These are phyloP conservation scores for Pichia sp. DNA, from an alignment of 1,139 yeast species.

Conservation along the genomic window DNA sequence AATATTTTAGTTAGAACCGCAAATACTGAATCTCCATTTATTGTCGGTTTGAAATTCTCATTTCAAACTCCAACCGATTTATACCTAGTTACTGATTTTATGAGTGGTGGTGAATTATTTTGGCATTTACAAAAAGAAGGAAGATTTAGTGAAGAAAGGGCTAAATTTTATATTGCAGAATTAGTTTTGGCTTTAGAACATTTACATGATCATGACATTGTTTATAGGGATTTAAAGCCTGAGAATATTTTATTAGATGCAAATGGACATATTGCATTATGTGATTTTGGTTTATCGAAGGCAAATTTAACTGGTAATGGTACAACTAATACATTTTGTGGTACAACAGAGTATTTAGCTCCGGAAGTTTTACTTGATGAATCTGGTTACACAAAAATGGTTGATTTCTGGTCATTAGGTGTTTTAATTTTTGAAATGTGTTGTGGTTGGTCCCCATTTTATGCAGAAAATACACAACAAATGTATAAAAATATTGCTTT, in stretches of 20 bases:
- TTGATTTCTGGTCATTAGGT: conserved; percentile 81
- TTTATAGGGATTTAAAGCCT: conserved; percentile 91
- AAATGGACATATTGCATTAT: conserved; percentile 91
- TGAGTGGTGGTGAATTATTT: conserved; percentile 97
- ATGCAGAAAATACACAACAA: conserved; percentile 94
- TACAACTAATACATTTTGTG: conserved; percentile 95
- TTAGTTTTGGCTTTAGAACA: conserved; percentile 86
- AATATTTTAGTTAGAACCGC: conserved; percentile 88
- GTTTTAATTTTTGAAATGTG: conserved; percentile 83
- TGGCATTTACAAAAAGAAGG: conserved; percentile 98
- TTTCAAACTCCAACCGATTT: conserved; percentile 92
- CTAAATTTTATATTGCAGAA: conserved; percentile 94
- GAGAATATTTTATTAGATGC: conserved; percentile 92
- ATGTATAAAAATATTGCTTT: conserved; percentile 98
- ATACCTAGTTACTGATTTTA: conserved; percentile 90
- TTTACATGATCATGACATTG: conserved; percentile 86
- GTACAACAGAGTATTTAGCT: conserved; percentile 88
- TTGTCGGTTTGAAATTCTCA: conserved; percentile 90
- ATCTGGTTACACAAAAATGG: conserved; percentile 79
- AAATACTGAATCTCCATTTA: conserved; percentile 75
- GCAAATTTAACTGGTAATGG: conserved; percentile 84
- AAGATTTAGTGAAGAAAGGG: conserved; percentile 83
- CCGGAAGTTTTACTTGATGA: conserved; percentile 80
- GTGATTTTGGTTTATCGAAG: conserved; percentile 94
- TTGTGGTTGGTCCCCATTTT: conserved; percentile 99